Evolutionary conservation across 495 filamentous ascomycete genomes (phyloP), one percentile per base, ranked within the genome.

Genomic region (Penicillium cosmopolitanum): DNA sequence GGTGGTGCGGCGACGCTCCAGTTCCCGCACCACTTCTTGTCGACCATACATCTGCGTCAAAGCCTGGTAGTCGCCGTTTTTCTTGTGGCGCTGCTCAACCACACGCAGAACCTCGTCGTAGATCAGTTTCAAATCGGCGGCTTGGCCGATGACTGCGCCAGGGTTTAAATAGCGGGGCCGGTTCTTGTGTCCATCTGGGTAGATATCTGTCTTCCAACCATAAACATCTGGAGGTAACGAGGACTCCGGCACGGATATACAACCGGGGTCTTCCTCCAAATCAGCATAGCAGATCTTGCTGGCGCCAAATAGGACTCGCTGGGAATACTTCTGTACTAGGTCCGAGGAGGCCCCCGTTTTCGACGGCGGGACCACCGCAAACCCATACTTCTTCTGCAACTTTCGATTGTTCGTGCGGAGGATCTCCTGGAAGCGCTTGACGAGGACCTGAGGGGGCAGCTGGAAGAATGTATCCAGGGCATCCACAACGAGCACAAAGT

Each of bases 391-490:
- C 38, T 73, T 66, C 42, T 61, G 61, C 38, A 86, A 63, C 28
- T 78, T 76, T 31, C 67, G 62, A 57, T 87, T 84, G 16, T 78
- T 81, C 38, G 76, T 77, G 13, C 72, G 66, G 8, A 83, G 56
- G 23, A 86, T 66, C 5, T 69, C 68, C 54, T 84, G 78, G 62
- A 84, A 88, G 36, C 84, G 75, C 51, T 78, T 66, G 3, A 89
- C 79, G 57, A 86, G 63, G 9, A 89, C 71, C 43, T 86, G 80
- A 2, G 84, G 77, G 1, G 84, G 84, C 28, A 88, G 69, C 66
- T 89, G 86, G 65, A 89, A 87, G 74, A 83, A 84, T 0, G 78
- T 72, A 58, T 88, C 84, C 40, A 75, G 66, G 13, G 80, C 81
- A 66, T 87, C 85, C 0, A 85, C 75, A 40, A 88, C 67, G 56